These are phyloP conservation scores for Fusarium multiceps DNA, from an alignment of 2,329 filamentous ascomycete species.

Conservation along the genomic window DNA sequence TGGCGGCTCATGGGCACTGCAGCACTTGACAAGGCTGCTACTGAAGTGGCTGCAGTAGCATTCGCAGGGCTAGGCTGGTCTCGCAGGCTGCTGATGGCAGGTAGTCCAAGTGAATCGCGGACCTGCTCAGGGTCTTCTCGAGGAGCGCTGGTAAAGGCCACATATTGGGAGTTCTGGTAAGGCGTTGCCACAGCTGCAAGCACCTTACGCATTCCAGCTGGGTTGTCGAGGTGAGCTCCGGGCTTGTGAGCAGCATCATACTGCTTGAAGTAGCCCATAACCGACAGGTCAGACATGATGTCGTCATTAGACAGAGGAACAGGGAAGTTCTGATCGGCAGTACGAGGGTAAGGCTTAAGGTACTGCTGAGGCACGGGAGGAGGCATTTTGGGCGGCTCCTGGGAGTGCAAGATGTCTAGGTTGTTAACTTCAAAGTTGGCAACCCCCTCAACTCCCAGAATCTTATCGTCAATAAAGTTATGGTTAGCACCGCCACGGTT, in stretches of 20 bases:
- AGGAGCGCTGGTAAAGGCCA: constrained; percentile 59
- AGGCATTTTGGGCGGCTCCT: constrained; percentile 68
- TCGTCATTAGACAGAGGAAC: constrained; percentile 63
- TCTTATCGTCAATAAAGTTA: constrained; percentile 68
- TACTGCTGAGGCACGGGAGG: constrained; percentile 68
- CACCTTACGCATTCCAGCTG: constrained; percentile 64
- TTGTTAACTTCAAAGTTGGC: constrained; percentile 69
- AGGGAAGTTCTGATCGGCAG: constrained; percentile 67
- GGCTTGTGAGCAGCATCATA: constrained; percentile 65
- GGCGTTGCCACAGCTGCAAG: constrained; percentile 66
- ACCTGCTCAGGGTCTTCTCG: constrained; percentile 63
- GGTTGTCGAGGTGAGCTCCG: constrained; percentile 66
- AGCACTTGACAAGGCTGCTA: constrained; percentile 48
- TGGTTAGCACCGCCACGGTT: constrained; percentile 64
- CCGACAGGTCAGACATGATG: constrained; percentile 64
- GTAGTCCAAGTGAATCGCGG: constrained; percentile 62
- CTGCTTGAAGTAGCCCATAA: constrained; percentile 68
- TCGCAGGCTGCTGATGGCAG: constrained; percentile 55
- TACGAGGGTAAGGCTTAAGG: constrained; percentile 66
- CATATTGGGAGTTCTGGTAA: constrained; percentile 60
- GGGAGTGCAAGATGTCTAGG: constrained; percentile 65
- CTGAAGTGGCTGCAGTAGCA: constrained; percentile 36
- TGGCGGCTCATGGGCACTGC: constrained; percentile 66
- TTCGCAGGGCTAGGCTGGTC: constrained; percentile 53
- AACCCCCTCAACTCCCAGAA: constrained; percentile 70